A percentile compares a stretch with the other conserved stretches of the same genome.
Conservation (phyloP, 176 grass and related monocot species). For the Pharus latifolius region DNA sequence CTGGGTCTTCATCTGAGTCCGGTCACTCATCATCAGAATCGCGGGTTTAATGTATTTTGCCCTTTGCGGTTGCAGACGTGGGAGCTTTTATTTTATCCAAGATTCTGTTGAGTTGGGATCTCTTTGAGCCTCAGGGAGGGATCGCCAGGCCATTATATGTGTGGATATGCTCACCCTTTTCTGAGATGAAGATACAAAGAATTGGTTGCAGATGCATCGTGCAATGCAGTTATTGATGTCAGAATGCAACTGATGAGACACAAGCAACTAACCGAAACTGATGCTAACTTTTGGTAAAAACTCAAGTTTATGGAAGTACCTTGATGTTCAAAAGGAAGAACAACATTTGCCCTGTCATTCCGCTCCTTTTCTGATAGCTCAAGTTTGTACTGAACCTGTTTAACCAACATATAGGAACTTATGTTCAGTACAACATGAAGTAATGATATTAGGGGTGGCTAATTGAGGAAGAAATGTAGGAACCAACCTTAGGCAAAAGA, state of each 20-base stretch:
- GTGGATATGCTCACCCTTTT: constrained; percentile 52
- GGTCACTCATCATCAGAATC: constrained; percentile 92
- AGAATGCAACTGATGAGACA: neutral
- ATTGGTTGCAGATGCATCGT: neutral
- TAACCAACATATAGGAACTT: constrained; percentile 10
- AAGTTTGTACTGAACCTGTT: constrained; percentile 89
- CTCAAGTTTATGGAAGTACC: constrained; percentile 16
- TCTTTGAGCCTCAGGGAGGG: constrained; percentile 35
- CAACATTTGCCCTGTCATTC: constrained; percentile 66
- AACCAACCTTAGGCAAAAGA: constrained; percentile 77
- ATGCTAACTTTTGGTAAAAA: neutral
- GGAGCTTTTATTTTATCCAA: constrained; percentile 22
- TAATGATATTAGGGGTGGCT: neutral
- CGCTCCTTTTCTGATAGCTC: constrained; percentile 84
- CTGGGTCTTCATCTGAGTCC: constrained; percentile 95
- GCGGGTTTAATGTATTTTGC: constrained; percentile 85
- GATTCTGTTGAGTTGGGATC: constrained; percentile 8
- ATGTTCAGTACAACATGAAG: neutral
- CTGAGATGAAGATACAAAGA: constrained; percentile 28
- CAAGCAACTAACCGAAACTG: too few relatives aligned
- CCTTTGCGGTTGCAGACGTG: constrained; percentile 32
- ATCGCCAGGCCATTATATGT: constrained; percentile 73
- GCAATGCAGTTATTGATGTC: neutral
- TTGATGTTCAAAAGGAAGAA: constrained; percentile 98
- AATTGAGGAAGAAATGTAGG: neutral